Evolutionary conservation across 139 green algal species (phyloP), one percentile per base, ranked within the genome.

Genomic region (Picochlorum sp.): DNA sequence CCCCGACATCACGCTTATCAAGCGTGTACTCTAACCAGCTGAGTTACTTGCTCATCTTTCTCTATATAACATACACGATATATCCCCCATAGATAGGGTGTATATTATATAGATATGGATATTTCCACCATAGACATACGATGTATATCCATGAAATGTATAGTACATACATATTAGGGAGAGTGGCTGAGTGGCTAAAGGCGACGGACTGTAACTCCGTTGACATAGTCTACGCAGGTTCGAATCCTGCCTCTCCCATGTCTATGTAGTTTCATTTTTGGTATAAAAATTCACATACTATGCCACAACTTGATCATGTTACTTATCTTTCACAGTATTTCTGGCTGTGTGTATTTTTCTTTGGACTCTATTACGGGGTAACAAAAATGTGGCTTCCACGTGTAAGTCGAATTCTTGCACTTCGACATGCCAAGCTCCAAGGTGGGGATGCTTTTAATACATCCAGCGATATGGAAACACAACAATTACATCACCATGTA

Each of bases 181-280:
- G 61, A 79, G 72, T 79, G 72, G 72, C 72, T 79, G 72, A 79
- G 67, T 73, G 72, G 72, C 67, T 71, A 67, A 71, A 71, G 33
- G 63, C 63, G 63, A 40, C 63, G 73, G 72, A 76, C 55, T 80
- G 72, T 80, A 80, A 80, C 70, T 78, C 67, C 71, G 59, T 76
- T 70, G 64, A 80, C 68, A 65, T 55, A 31, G 70, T 74, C 57
- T 77, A 71, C 67, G 72, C 64, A 80, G 67, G 72, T 80, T 76
- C 72, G 72, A 80, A 80, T 80, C 72, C 67, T 78, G 47, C 70
- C 66, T 79, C 64, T 79, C 66, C 67, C 71, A 72, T 77, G 45
- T 74, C 41, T 67, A n/a, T n/a, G n/a, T n/a, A n/a, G 62, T 39
- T 2, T 43, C 65, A 55, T 57, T 56, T 68, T 37, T 67, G 66